Evolutionary conservation across 805 yeast species (phyloP).

Genomic region (Spencermartinsiella europaea): DNA sequence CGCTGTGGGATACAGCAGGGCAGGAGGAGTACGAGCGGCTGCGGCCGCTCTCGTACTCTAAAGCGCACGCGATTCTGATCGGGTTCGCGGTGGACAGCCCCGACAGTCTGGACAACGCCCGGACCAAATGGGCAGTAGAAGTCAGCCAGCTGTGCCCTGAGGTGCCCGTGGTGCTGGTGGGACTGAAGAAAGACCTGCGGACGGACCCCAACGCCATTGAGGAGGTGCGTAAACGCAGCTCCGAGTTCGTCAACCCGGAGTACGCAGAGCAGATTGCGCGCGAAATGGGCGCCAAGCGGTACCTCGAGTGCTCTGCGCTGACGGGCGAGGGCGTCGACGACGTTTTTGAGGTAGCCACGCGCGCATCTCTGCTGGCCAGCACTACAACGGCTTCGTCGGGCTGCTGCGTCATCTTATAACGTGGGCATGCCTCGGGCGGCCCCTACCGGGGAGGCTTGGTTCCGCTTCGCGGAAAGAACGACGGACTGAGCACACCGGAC

Average conservation of each 20-base stretch:
- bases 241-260: slow-evolving; percentile 38
- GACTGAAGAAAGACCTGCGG: slow-evolving; percentile 78
- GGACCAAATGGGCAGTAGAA: slow-evolving; percentile 83
- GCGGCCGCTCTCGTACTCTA: slow-evolving; percentile 81
- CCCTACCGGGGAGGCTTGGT: no score
- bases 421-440: no score
- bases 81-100: slow-evolving; percentile 84
- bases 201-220: slow-evolving; percentile 35
- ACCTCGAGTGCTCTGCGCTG: slow-evolving; percentile 83
- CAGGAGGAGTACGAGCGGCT: slow-evolving; percentile 92
- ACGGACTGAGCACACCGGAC: no score
- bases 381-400: slow-evolving; percentile 8
- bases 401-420: slow-evolving; percentile 23
- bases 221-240: slow-evolving; percentile 43
- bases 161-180: slow-evolving; percentile 73
- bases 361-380: slow-evolving; percentile 58
- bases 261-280: slow-evolving; percentile 68
- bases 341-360: slow-evolving; percentile 85
- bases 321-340: slow-evolving; percentile 96
- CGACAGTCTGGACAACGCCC: slow-evolving; percentile 78
- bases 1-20: slow-evolving; percentile 96
- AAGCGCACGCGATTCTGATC: slow-evolving; percentile 78
- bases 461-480: no score
- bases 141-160: slow-evolving; percentile 74
- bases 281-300: slow-evolving; percentile 75